phyloP scores from a whole-genome alignment of 2,329 filamentous ascomycete species.

The Botrytis elliptica region DNA sequence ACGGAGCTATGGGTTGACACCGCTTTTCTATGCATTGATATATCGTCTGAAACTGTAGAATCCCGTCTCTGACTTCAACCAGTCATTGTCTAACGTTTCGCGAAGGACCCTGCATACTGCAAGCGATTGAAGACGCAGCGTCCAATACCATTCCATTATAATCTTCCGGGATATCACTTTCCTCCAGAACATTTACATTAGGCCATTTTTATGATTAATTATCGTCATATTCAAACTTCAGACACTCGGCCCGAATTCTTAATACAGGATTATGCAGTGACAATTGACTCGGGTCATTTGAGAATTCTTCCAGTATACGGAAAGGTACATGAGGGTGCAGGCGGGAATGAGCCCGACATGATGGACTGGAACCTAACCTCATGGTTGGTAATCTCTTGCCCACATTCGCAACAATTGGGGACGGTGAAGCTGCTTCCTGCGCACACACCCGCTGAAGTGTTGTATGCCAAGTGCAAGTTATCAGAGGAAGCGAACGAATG shows the following conservation, averaged over 20 bases:
- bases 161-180: neutral
- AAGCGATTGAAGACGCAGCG: neutral
- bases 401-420: neutral
- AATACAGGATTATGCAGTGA: neutral
- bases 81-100: neutral
- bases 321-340: neutral
- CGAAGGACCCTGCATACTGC: slow-evolving; percentile 1
- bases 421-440: neutral
- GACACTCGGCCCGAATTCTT: slow-evolving; percentile 5
- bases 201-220: neutral
- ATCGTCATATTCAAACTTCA: neutral
- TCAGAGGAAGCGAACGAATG: neutral
- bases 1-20: neutral
- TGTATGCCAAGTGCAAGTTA: neutral
- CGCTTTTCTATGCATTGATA: slow-evolving; percentile 3
- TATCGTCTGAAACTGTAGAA: neutral
- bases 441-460: neutral
- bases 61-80: neutral
- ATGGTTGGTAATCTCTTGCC: neutral
- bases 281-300: neutral
- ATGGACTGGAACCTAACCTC: neutral
- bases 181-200: neutral
- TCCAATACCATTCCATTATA: neutral
- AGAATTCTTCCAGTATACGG: neutral
- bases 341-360: neutral